phyloP scores from a whole-genome alignment of 176 grass and related monocot species.

The Tillandsia leiboldiana region DNA sequence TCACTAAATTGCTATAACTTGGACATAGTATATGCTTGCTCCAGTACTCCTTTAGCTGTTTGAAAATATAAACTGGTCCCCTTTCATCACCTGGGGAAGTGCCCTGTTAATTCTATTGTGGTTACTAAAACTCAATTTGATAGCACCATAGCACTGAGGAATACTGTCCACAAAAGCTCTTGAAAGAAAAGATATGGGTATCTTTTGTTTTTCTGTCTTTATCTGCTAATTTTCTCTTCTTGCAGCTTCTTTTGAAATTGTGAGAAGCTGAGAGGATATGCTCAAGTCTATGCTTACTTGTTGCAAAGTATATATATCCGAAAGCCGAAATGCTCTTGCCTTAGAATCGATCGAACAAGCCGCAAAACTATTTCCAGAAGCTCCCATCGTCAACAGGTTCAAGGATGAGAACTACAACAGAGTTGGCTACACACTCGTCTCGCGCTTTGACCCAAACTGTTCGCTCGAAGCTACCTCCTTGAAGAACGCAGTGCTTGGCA shows the following conservation, averaged over 20 bases:
- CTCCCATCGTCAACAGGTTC: constrained; percentile 41
- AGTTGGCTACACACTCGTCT: constrained; percentile 71
- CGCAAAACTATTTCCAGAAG: constrained; percentile 32
- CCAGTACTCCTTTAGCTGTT: no score
- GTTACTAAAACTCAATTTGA: background rate
- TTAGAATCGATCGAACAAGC: constrained; percentile 56
- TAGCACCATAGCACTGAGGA: background rate
- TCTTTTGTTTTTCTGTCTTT: background rate
- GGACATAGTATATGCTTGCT: no score
- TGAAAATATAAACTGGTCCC: background rate
- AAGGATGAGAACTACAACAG: constrained; percentile 65
- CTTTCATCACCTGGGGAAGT: background rate
- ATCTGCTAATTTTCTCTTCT: background rate
- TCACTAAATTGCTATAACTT: no score
- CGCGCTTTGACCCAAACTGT: constrained; percentile 16
- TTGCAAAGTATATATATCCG: constrained; percentile 96
- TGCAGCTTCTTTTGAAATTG: background rate
- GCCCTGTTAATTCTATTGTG: background rate
- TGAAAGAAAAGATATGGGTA: background rate
- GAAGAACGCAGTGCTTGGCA: constrained; percentile 36
- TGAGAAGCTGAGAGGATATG: constrained; percentile 18
- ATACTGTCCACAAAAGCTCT: background rate
- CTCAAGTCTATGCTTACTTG: constrained; percentile 44
- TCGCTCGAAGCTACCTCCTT: constrained; percentile 24
- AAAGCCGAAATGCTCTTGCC: constrained; percentile 40